Base-by-base conservation (phyloP, 2,329 filamentous ascomycete genomes). In the Ophiostoma quercus region DNA sequence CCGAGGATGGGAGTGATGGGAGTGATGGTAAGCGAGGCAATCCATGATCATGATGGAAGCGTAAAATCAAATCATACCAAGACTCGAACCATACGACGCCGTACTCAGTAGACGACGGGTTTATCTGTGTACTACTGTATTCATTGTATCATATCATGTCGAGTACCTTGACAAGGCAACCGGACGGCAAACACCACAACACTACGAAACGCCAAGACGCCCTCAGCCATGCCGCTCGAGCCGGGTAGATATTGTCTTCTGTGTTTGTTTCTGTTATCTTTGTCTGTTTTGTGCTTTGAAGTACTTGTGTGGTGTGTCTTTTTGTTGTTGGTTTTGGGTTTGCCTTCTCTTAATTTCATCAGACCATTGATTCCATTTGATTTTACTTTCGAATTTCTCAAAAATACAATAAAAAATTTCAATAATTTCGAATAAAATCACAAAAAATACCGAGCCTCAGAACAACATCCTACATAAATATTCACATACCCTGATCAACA, bases 141-240 rank as follows among this genome's bases (percentile, higher is more conserved):
- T 12, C 16, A 47, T 4, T n/a, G 43, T 47, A 57, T 57, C 51
- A 57, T 57, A 25, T 57, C 51, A 57, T 57, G 51, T 57, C n/a
- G 22, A 29, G 51, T 57, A 57, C 51, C 22, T 57, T 57, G 51
- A n/a, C 25, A 57, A 41, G 39, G 39, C 39, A 41, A 41, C 11
- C 39, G 25, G 25, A 41, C 34, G 39, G 39, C 51, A 57, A 57
- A 57, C 51, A 57, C 51, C n/a, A 14, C 22, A 47, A 47, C 51
- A 57, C 51, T n/a, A 57, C 51, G 51, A 25, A 57, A 57, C 51
- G 51, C 51, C 51, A 57, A 57, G 51, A 25, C 51, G n/a, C n/a
- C 51, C n/a, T 29, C 51, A 57, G 51, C 51, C 51, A 57, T 57
- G 51, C 51, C 51, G 51, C 51, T 57, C 51, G 51, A 57, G 51